These are phyloP conservation scores for Arthromyces matolae DNA, from an alignment of 768 basidiomycete species.

Conservation along the genomic window DNA sequence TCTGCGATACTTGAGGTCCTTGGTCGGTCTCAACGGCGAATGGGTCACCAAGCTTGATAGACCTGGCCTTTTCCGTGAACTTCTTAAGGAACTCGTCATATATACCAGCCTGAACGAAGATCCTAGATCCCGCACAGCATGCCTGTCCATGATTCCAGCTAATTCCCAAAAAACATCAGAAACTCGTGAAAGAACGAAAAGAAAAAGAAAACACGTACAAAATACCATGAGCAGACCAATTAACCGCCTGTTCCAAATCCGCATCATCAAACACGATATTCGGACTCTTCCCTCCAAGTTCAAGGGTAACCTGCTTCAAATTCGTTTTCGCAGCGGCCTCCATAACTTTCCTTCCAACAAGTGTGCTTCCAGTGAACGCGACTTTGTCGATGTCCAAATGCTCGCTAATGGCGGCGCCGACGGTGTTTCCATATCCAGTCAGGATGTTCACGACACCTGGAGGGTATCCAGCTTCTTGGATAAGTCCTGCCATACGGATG, in stretches of 20 bases:
- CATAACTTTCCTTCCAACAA: slow-evolving; percentile 71
- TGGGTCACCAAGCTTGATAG: slow-evolving; percentile 67
- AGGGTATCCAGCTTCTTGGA: slow-evolving; percentile 74
- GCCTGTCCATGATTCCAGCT: slow-evolving; percentile 73
- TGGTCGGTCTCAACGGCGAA: slow-evolving; percentile 58
- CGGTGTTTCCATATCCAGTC: slow-evolving; percentile 66
- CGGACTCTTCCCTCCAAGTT: slow-evolving; percentile 71
- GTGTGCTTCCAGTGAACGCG: slow-evolving; percentile 50
- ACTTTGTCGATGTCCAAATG: slow-evolving; percentile 73
- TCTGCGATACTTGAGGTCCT: slow-evolving; percentile 76
- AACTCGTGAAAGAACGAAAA: too few species aligned
- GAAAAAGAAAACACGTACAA: slow-evolving; percentile 43
- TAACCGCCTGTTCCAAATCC: slow-evolving; percentile 60
- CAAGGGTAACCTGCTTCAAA: slow-evolving; percentile 73
- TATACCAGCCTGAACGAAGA: slow-evolving; percentile 77
- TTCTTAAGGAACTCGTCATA: slow-evolving; percentile 75
- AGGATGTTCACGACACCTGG: slow-evolving; percentile 77
- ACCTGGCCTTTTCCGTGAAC: slow-evolving; percentile 53
- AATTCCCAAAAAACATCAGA: not conserved
- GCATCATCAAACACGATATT: slow-evolving; percentile 65
- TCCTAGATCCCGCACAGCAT: slow-evolving; percentile 85
- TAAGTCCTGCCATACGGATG: slow-evolving; percentile 50
- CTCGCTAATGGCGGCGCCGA: slow-evolving; percentile 64
- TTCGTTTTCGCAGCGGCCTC: slow-evolving; percentile 73
- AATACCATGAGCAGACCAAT: slow-evolving; percentile 64